Percentiles rank a stretch among this genome's conserved stretches.
Evolutionary conservation across 2,329 filamentous ascomycete genomes (phyloP).

Genomic region (Sphaerostilbella broomeana): DNA sequence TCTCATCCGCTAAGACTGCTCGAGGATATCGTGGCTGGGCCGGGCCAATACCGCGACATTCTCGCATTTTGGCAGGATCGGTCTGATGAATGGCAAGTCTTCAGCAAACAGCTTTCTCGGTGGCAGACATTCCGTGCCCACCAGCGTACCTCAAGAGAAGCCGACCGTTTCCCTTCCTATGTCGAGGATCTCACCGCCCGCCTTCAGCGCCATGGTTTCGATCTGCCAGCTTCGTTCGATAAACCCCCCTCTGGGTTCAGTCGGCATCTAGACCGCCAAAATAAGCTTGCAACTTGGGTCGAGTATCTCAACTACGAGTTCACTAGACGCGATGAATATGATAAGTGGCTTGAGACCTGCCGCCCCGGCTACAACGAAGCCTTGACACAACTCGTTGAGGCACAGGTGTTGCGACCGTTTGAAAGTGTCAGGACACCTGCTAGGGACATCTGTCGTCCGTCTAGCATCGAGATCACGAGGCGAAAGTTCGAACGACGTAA

Average conservation of each 20-base stretch:
- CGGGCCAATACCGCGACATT: slow-evolving; percentile 9
- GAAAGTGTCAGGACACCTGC: slow-evolving; percentile 2
- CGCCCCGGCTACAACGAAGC: slow-evolving; percentile 7
- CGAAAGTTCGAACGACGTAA: slow-evolving; percentile 5
- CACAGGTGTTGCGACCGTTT: slow-evolving; percentile 3
- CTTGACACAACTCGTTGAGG: neutral
- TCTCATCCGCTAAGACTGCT: slow-evolving; percentile 9
- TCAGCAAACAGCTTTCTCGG: slow-evolving; percentile 8
- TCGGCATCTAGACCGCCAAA: slow-evolving; percentile 2
- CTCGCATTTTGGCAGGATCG: slow-evolving; percentile 9
- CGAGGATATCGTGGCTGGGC: neutral
- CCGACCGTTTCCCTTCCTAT: neutral
- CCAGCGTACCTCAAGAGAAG: slow-evolving; percentile 2
- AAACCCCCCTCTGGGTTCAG: slow-evolving; percentile 3
- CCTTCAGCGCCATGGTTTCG: slow-evolving; percentile 7
- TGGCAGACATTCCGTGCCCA: slow-evolving; percentile 10
- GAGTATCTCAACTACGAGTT: slow-evolving; percentile 11
- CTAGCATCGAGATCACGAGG: slow-evolving; percentile 5
- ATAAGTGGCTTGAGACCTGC: slow-evolving; percentile 8
- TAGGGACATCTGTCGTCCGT: slow-evolving; percentile 8
- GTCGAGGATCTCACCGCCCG: slow-evolving; percentile 8
- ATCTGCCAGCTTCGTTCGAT: slow-evolving; percentile 1
- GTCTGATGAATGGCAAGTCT: slow-evolving; percentile 10
- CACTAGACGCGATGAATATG: slow-evolving; percentile 8
- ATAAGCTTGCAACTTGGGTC: slow-evolving; percentile 10